Conservation (phyloP, 371 early-diverging fungal species). For the Phascolomyces articulosus region DNA sequence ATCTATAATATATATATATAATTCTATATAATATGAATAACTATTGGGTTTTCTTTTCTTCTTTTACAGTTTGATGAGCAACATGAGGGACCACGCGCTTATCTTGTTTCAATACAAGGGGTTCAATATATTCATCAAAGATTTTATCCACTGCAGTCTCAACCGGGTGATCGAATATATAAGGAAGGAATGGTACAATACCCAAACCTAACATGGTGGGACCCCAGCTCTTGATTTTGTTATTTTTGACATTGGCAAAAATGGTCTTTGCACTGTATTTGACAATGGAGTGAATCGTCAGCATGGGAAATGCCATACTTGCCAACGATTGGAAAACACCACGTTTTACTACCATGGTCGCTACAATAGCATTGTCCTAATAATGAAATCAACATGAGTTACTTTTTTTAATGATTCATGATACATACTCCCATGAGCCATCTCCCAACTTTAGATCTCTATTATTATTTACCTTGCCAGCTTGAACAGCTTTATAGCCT, state of each 20-base stretch:
- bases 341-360: slow-evolving; percentile 26
- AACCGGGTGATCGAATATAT: slow-evolving; percentile 75
- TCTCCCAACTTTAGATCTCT: too few species aligned
- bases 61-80: neutral
- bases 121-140: slow-evolving; percentile 57
- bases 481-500: slow-evolving; percentile 65
- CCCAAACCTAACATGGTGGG: slow-evolving; percentile 72
- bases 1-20: neutral
- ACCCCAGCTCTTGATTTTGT: slow-evolving; percentile 61
- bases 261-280: slow-evolving; percentile 63
- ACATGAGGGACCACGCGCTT: slow-evolving; percentile 10
- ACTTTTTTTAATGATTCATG: neutral
- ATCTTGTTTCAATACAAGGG: slow-evolving; percentile 17
- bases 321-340: slow-evolving; percentile 75
- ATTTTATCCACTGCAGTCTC: slow-evolving; percentile 68
- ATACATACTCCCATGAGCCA: neutral
- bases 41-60: slow-evolving; percentile 1
- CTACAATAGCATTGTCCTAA: slow-evolving; percentile 2
- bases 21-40: neutral
- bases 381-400: neutral
- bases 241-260: slow-evolving; percentile 57
- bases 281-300: slow-evolving; percentile 78
- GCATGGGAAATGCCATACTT: slow-evolving; percentile 71
- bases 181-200: slow-evolving; percentile 72
- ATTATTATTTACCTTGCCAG: slow-evolving; percentile 44